A percentile compares a stretch with the other conserved stretches of the same genome.
phyloP scores from a whole-genome alignment of 495 filamentous ascomycete genomes.

The Pyrenopolyporus hunteri region DNA sequence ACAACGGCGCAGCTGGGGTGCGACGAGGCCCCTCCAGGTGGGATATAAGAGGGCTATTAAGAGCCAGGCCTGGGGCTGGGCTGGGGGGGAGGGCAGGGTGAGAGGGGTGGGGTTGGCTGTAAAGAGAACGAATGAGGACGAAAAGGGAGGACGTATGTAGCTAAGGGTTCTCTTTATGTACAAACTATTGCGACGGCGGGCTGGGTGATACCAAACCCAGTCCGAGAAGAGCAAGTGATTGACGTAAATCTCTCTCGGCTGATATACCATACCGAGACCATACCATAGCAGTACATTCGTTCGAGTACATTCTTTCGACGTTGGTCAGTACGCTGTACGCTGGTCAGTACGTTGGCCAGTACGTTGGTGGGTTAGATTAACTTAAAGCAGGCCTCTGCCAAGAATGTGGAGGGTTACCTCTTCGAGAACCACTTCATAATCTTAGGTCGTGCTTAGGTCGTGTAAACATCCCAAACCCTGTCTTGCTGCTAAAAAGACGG shows the following conservation, averaged over 20 bases:
- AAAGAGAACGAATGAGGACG: no score
- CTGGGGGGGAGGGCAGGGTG: no score
- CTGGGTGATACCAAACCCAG: conserved; percentile 25
- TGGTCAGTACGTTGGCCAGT: no score
- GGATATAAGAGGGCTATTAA: conserved; percentile 26
- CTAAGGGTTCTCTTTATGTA: not conserved
- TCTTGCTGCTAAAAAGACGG: not conserved
- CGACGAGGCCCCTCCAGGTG: no score
- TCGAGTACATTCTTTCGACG: no score
- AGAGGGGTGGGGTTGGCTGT: conserved; percentile 18
- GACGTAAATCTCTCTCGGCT: conserved; percentile 31
- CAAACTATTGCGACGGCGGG: conserved; percentile 30
- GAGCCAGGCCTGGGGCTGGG: not conserved
- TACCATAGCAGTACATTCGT: no score
- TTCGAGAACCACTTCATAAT: conserved; percentile 34
- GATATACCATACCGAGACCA: conserved; percentile 27
- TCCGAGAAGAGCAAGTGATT: conserved; percentile 21
- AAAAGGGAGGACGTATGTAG: conserved; percentile 5
- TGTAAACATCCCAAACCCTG: conserved; percentile 5
- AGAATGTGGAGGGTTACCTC: conserved; percentile 32
- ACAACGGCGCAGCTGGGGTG: conserved; percentile 13
- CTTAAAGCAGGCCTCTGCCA: conserved; percentile 27
- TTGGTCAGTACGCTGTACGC: no score
- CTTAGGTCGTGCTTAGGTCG: not conserved
- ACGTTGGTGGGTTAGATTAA: conserved; percentile 34